A percentile compares a stretch with the other conserved stretches of the same genome.
Evolutionary conservation across 2,329 filamentous ascomycete species (phyloP).

Genomic region (Colletotrichum sp.): DNA sequence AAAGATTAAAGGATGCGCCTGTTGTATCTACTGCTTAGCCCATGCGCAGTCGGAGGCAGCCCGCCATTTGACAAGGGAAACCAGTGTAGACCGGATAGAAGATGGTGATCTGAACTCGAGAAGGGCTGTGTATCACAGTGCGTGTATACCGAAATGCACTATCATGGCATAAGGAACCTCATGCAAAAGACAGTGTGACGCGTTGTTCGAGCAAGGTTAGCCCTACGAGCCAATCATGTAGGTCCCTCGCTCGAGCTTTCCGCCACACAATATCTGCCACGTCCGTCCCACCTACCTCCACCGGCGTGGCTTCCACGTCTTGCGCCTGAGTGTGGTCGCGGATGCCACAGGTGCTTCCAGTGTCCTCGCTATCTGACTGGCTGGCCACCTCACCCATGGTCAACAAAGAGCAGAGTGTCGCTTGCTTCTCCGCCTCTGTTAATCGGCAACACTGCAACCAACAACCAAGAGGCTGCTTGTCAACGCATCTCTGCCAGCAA

Average conservation of each 20-base stretch:
- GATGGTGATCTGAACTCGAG: neutral
- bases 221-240: neutral
- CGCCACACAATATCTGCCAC: slow-evolving; percentile 15
- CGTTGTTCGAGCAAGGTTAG: neutral
- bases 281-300: slow-evolving; percentile 1
- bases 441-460: neutral
- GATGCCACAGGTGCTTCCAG: neutral
- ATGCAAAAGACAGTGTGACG: neutral
- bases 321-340: neutral
- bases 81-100: neutral
- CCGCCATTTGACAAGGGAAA: neutral
- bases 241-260: neutral
- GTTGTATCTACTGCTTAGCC: neutral
- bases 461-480: slow-evolving; percentile 3
- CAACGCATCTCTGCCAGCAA: neutral
- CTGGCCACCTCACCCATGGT: neutral
- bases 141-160: neutral
- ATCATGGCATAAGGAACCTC: too few species aligned
- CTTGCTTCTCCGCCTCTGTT: neutral
- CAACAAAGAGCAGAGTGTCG: neutral
- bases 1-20: neutral
- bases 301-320: neutral
- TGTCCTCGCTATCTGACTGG: neutral
- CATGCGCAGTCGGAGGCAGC: neutral
- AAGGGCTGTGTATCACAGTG: neutral